Evolutionary conservation across 441 rosid genomes (phyloP).

Genomic region (Bocquillonia castaneifolia): DNA sequence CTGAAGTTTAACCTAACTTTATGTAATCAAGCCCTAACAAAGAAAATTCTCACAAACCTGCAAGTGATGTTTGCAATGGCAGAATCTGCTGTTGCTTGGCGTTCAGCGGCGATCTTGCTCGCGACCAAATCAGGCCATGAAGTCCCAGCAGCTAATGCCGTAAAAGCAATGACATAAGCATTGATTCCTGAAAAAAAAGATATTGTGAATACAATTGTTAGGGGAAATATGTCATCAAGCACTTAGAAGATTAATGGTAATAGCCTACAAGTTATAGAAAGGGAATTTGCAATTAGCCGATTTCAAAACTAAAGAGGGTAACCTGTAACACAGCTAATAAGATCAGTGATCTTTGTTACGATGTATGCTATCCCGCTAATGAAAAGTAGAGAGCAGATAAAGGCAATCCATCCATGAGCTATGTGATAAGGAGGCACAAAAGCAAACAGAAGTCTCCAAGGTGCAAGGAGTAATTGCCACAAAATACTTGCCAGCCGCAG

Average conservation of each 20-base stretch:
- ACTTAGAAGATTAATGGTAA: conserved; percentile 5
- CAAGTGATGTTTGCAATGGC: conserved; percentile 95
- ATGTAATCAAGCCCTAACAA: not conserved
- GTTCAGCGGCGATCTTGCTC: conserved; percentile 92
- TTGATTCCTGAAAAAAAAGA: conserved; percentile 53
- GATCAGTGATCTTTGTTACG: conserved; percentile 64
- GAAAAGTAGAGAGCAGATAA: conserved; percentile 72
- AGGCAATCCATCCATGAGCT: conserved; percentile 90
- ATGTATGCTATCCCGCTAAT: conserved; percentile 77
- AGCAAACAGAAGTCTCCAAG: conserved; percentile 81
- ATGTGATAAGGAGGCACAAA: conserved; percentile 83
- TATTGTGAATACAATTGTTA: not conserved
- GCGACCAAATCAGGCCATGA: conserved; percentile 98
- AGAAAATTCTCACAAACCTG: conserved; percentile 45
- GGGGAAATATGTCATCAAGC: not conserved
- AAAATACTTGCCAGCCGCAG: conserved; percentile 38
- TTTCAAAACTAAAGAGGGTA: conserved; percentile 8
- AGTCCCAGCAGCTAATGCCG: conserved; percentile 80
- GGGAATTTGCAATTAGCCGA: not conserved
- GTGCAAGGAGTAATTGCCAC: conserved; percentile 63
- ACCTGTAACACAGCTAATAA: conserved; percentile 92
- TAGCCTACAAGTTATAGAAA: conserved; percentile 3
- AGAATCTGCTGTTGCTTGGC: conserved; percentile 82
- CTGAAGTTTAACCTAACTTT: not conserved
- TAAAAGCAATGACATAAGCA: conserved; percentile 86